Evolutionary conservation across 805 yeast species (phyloP).

Genomic region (Candida chilensis): DNA sequence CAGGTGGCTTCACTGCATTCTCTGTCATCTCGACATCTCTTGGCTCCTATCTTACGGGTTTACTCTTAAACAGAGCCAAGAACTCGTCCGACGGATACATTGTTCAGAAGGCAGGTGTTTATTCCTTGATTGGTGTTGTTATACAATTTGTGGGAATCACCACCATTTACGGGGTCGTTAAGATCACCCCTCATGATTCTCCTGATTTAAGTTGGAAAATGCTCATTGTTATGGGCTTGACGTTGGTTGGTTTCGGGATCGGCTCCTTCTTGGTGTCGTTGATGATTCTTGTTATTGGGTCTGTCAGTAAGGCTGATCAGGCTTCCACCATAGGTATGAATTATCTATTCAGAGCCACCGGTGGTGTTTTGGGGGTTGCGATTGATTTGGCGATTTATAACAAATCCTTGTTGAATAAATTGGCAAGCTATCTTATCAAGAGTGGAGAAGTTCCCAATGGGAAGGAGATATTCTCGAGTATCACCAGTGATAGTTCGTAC

Average conservation of each 20-base stretch:
- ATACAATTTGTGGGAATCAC: conserved; percentile 9
- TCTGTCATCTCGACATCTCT: conserved; percentile 26
- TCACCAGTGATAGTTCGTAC: conserved; percentile 12
- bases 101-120: conserved; percentile 8
- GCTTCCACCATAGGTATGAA: conserved; percentile 40
- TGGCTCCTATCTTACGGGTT: conserved; percentile 29
- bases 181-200: conserved; percentile 5
- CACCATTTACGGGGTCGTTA: conserved; percentile 4
- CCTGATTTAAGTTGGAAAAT: conserved; percentile 13
- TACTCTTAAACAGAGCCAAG: neutral
- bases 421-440: conserved; percentile 15
- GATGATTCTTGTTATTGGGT: conserved; percentile 29
- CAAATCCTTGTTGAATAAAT: conserved; percentile 13
- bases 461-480: conserved; percentile 8
- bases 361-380: conserved; percentile 37
- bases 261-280: conserved; percentile 31
- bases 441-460: conserved; percentile 15
- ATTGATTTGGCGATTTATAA: conserved; percentile 26
- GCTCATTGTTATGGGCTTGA: conserved; percentile 14
- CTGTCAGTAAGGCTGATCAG: conserved; percentile 33
- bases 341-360: conserved; percentile 39
- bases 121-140: conserved; percentile 6
- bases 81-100: conserved; percentile 7
- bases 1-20: conserved; percentile 30
- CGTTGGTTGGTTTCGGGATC: conserved; percentile 23